These are phyloP conservation scores for Malus hybrid DNA, from an alignment of 331 rosid species.

Conservation along the genomic window DNA sequence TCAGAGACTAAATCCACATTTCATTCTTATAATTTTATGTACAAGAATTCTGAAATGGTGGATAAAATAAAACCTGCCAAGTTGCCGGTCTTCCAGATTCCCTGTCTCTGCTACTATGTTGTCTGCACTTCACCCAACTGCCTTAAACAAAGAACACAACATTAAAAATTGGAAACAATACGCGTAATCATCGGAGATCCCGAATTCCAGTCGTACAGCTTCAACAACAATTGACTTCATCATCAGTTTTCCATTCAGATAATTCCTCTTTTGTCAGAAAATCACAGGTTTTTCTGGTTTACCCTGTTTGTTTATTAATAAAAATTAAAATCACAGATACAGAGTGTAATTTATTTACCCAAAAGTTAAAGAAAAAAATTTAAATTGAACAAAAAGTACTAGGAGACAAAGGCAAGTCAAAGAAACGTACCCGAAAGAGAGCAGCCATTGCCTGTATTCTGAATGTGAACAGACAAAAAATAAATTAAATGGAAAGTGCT, in stretches of 20 bases:
- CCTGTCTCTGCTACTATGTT: not conserved
- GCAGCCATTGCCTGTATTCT: not conserved
- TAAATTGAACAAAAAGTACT: not conserved
- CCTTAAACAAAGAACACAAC: not conserved
- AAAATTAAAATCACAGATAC: not conserved
- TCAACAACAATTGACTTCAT: too few species aligned
- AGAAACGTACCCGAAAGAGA: not conserved
- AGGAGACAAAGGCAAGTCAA: constrained; percentile 6
- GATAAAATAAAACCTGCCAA: not conserved
- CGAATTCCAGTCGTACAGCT: too few species aligned
- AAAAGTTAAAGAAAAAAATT: not conserved
- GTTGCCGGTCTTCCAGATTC: not conserved
- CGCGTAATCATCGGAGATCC: not conserved
- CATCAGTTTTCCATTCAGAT: too few species aligned
- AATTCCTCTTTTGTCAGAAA: too few species aligned
- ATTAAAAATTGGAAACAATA: not conserved
- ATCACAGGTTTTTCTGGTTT: too few species aligned
- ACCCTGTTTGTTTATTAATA: too few species aligned
- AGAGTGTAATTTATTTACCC: too few species aligned
- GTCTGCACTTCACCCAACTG: not conserved
- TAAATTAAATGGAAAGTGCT: not conserved
- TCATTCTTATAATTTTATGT: too few species aligned
- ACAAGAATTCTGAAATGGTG: too few species aligned
- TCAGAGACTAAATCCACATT: accelerated
- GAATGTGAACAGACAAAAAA: not conserved